Evolutionary conservation across 1,284 basidiomycete species (phyloP).

Genomic region (Austropuccinia psidii): DNA sequence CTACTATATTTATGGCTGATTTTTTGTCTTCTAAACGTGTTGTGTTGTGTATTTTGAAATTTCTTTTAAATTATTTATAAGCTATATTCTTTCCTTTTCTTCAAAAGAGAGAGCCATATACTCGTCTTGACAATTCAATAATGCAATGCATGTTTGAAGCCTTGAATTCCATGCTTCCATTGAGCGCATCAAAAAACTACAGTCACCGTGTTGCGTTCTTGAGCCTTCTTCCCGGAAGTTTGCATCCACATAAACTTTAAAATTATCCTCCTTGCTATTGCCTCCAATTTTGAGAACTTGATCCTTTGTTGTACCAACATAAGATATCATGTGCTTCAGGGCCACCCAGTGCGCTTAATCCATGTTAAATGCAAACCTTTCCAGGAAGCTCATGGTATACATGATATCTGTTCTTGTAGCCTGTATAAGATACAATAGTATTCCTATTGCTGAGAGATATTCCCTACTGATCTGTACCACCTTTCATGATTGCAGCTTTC

Average conservation of each 20-base stretch:
- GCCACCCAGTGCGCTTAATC: neutral
- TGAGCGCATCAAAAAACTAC: neutral
- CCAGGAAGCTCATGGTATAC: neutral
- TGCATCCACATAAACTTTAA: neutral
- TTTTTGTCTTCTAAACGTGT: neutral
- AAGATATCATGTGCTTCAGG: neutral
- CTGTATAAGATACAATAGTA: neutral
- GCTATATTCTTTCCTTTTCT: neutral
- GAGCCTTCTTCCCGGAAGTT: neutral
- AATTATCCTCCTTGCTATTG: neutral
- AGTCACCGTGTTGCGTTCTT: neutral
- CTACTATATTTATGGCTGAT: neutral
- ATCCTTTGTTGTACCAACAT: neutral
- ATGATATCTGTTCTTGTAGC: neutral
- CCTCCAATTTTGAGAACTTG: neutral
- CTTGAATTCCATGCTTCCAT: neutral
- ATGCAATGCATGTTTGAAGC: neutral
- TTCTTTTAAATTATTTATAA: neutral
- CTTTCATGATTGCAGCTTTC: too few relatives aligned
- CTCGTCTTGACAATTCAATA: neutral
- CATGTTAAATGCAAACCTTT: neutral
- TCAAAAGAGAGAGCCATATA: neutral
- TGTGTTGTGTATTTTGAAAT: neutral
- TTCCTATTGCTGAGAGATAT: neutral
- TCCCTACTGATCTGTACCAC: too few relatives aligned